Evolutionary conservation across 306 rosid species (phyloP).

Genomic region (Astragalus glycyphyllos): DNA sequence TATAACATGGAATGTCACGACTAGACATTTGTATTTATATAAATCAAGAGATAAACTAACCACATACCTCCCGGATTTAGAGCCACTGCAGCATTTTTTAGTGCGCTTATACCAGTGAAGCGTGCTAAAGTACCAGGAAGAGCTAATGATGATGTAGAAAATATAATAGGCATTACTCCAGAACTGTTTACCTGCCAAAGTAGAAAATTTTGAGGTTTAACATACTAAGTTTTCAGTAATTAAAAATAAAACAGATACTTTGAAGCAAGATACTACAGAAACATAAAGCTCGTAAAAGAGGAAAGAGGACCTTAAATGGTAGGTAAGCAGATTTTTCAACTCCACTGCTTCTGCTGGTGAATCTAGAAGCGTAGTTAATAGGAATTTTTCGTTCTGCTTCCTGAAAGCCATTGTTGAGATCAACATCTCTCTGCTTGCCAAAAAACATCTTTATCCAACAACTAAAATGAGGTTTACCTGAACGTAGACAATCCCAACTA

Average conservation of each 20-base stretch:
- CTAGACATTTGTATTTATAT: conserved; percentile 7
- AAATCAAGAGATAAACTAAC: conserved; percentile 12
- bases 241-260: conserved; percentile 13
- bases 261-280: conserved; percentile 33
- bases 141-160: conserved; percentile 92
- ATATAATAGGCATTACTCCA: conserved; percentile 97
- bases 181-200: conserved; percentile 87
- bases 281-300: conserved; percentile 27
- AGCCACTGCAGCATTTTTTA: conserved; percentile 84
- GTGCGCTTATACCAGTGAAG: conserved; percentile 78
- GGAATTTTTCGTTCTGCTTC: conserved; percentile 99
- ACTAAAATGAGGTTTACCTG: conserved; percentile 67
- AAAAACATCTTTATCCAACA: conserved; percentile 35
- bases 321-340: conserved; percentile 90
- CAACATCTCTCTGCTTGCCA: conserved; percentile 36
- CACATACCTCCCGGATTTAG: conserved; percentile 86
- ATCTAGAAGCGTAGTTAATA: conserved; percentile 91
- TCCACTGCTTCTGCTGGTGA: conserved; percentile 75
- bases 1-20: conserved; percentile 7
- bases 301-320: conserved; percentile 79
- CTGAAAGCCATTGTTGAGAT: conserved; percentile 67
- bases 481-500: conserved; percentile 92
- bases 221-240: conserved; percentile 19
- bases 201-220: conserved; percentile 29
- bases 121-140: conserved; percentile 97